phyloP scores from a whole-genome alignment of 2,329 filamentous ascomycete species.

The Penicillium brevicompactum region DNA sequence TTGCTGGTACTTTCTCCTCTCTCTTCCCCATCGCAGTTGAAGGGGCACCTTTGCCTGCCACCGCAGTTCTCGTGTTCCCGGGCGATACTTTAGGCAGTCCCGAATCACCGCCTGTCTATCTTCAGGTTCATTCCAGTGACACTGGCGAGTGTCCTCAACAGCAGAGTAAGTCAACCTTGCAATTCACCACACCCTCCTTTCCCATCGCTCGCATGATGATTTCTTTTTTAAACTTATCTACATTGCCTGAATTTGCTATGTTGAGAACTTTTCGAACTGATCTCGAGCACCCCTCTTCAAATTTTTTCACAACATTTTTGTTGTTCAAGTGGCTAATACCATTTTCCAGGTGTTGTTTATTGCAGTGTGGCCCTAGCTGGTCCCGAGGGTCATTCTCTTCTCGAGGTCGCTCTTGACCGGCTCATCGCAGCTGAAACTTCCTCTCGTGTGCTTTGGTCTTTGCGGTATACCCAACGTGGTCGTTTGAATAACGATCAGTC shows the following conservation, averaged over 20 bases:
- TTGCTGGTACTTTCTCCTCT: conserved; percentile 64
- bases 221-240: conserved; percentile 89
- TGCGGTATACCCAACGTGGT: conserved; percentile 55
- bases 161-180: conserved; percentile 74
- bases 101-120: conserved; percentile 54
- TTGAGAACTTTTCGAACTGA: conserved; percentile 88
- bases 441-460: conserved; percentile 53
- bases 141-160: conserved; percentile 85
- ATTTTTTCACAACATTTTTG: conserved; percentile 22
- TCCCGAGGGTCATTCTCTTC: conserved; percentile 42
- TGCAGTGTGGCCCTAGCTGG: conserved; percentile 48
- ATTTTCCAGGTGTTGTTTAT: conserved; percentile 59
- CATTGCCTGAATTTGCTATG: conserved; percentile 96
- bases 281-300: conserved; percentile 45
- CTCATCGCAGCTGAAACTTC: conserved; percentile 45
- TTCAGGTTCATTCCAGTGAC: conserved; percentile 80
- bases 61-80: conserved; percentile 52
- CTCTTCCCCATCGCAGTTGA: conserved; percentile 75
- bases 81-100: conserved; percentile 31
- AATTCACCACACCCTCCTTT: conserved; percentile 15
- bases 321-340: conserved; percentile 38
- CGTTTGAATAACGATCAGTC: conserved; percentile 17
- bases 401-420: conserved; percentile 38
- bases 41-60: conserved; percentile 73
- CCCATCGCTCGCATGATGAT: conserved; percentile 73